These are phyloP conservation scores for Pterocarpus macrocarpus DNA, from an alignment of 306 rosid genomes.

Conservation along the genomic window DNA sequence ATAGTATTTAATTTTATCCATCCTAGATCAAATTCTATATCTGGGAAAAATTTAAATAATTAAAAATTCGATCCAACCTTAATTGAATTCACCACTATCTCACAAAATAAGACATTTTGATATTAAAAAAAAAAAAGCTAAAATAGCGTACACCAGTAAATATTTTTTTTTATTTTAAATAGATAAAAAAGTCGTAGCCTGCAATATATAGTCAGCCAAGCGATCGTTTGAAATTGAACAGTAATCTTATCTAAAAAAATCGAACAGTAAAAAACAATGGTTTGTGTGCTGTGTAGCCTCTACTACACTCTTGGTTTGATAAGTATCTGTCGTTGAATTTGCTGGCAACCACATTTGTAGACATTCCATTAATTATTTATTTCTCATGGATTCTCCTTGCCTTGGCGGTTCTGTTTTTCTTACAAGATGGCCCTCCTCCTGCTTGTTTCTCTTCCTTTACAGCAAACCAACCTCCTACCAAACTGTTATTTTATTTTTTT, in stretches of 20 bases:
- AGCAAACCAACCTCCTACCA: conserved; percentile 3
- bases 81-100: no score
- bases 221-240: neutral
- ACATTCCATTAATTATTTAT: conserved; percentile 14
- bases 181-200: no score
- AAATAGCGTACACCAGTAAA: no score
- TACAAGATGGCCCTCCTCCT: neutral
- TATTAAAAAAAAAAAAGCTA: no score
- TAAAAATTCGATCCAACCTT: no score
- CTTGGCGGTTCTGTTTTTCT: conserved; percentile 19
- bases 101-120: no score
- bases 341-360: conserved; percentile 23
- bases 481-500: neutral
- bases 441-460: conserved; percentile 18
- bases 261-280: neutral
- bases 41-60: no score
- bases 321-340: conserved; percentile 22
- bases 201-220: no score
- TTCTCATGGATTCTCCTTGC: conserved; percentile 32
- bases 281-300: neutral
- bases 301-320: neutral
- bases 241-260: neutral
- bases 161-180: no score
- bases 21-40: no score
- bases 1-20: no score